Conservation (phyloP, 1,284 basidiomycete genomes). For the Microbotryomycetes sp. region DNA sequence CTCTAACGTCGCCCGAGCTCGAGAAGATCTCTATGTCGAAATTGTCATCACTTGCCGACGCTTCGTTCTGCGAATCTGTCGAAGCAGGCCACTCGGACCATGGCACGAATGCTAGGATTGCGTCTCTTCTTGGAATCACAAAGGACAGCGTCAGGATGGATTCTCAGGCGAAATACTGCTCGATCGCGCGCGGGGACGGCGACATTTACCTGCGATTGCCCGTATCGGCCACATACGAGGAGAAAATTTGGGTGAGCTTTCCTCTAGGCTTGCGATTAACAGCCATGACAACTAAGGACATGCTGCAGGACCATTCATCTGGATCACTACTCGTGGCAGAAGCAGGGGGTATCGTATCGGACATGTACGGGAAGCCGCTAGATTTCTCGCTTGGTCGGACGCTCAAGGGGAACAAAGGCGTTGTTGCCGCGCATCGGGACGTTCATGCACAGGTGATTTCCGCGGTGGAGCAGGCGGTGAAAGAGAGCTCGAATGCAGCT, state of each 20-base stretch:
- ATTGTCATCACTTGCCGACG: slow-evolving; percentile 44
- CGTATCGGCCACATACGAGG: slow-evolving; percentile 61
- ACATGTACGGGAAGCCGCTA: slow-evolving; percentile 69
- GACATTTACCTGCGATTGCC: slow-evolving; percentile 88
- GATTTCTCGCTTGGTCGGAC: slow-evolving; percentile 84
- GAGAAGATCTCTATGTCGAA: slow-evolving; percentile 34
- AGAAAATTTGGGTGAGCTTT: slow-evolving; percentile 76
- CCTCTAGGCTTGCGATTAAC: background rate
- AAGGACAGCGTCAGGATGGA: slow-evolving; percentile 79
- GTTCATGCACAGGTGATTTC: slow-evolving; percentile 62
- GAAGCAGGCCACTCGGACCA: slow-evolving; percentile 90
- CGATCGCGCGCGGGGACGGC: slow-evolving; percentile 79
- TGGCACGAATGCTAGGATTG: slow-evolving; percentile 66
- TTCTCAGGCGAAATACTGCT: slow-evolving; percentile 92
- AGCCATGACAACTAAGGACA: background rate
- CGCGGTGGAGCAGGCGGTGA: slow-evolving; percentile 61
- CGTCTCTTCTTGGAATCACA: slow-evolving; percentile 60
- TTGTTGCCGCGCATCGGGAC: slow-evolving; percentile 66
- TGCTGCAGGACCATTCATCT: slow-evolving; percentile 78
- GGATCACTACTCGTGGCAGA: slow-evolving; percentile 80
- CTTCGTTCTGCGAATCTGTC: slow-evolving; percentile 82
- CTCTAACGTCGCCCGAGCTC: slow-evolving; percentile 21
- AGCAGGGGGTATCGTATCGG: slow-evolving; percentile 77
- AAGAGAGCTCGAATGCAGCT: slow-evolving; percentile 1
- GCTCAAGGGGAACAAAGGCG: slow-evolving; percentile 76